A percentile compares a stretch with the other conserved stretches of the same genome.
These are phyloP conservation scores for Mallotus repandus DNA, from an alignment of 441 rosid species.

Conservation along the genomic window DNA sequence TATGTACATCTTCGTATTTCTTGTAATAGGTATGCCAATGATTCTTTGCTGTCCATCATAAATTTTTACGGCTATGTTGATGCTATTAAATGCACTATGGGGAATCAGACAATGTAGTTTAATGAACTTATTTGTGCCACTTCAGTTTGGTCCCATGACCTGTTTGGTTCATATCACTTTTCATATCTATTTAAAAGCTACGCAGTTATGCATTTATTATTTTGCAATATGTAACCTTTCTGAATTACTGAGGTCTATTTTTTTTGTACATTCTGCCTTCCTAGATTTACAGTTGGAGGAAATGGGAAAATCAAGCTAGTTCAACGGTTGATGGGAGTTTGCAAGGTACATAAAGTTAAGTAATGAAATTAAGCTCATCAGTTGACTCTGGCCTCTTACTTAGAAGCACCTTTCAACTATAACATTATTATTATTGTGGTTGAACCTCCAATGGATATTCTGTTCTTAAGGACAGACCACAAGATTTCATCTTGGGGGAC, in stretches of 20 bases:
- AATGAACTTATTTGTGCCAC: too few species aligned
- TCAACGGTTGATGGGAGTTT: constrained; percentile 48
- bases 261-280: constrained; percentile 22
- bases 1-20: constrained; percentile 35
- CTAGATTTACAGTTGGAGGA: constrained; percentile 98
- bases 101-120: too few species aligned
- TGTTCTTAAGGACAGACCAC: background rate
- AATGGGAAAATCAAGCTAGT: constrained; percentile 79
- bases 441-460: background rate
- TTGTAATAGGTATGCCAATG: background rate
- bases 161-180: background rate
- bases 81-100: too few species aligned
- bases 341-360: constrained; percentile 45
- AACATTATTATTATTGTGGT: background rate
- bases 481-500: background rate
- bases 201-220: background rate
- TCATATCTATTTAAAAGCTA: background rate
- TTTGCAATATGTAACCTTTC: background rate
- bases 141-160: too few species aligned
- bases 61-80: background rate
- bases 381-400: background rate
- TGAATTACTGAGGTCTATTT: constrained; percentile 13
- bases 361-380: background rate
- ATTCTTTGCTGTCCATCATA: background rate
- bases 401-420: background rate